Conservation (phyloP, 1,139 yeast species). For the Casaregolazyma suthepensis region DNA sequence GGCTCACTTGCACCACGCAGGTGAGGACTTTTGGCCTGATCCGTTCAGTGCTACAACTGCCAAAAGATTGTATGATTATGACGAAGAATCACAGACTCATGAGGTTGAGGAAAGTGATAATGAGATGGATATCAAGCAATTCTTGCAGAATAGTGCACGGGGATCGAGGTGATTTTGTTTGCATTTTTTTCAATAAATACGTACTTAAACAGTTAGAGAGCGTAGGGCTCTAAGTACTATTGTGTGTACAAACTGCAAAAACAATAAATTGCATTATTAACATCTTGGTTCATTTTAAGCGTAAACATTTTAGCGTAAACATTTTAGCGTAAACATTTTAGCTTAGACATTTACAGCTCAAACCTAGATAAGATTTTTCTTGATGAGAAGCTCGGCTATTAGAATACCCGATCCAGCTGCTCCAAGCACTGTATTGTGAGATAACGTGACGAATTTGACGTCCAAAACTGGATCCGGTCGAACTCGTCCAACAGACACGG, state of each 20-base stretch:
- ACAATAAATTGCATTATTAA: not conserved
- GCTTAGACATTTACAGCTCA: too few relatives aligned
- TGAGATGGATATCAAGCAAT: not conserved
- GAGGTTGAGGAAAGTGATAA: not conserved
- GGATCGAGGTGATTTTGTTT: not conserved
- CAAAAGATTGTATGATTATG: slow-evolving; percentile 10
- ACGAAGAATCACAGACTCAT: slow-evolving; percentile 3
- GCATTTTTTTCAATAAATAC: not conserved
- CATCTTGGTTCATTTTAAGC: not conserved
- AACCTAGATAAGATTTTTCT: slow-evolving; percentile 61
- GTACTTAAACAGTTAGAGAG: not conserved
- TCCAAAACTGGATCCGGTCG: slow-evolving; percentile 92
- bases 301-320: too few relatives aligned
- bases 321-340: too few relatives aligned
- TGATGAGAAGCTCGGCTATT: slow-evolving; percentile 84
- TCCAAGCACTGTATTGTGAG: slow-evolving; percentile 95
- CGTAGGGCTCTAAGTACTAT: not conserved
- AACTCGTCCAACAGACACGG: slow-evolving; percentile 91
- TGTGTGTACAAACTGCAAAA: not conserved
- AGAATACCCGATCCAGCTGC: slow-evolving; percentile 99
- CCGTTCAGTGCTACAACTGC: slow-evolving; percentile 15
- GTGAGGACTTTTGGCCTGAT: slow-evolving; percentile 6
- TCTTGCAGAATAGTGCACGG: not conserved
- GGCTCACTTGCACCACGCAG: not conserved
- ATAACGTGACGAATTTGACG: slow-evolving; percentile 89